Percentiles rank a stretch among this genome's conserved stretches.
Conservation (phyloP, 495 filamentous ascomycete genomes). For the Annulohypoxylon moriforme region DNA sequence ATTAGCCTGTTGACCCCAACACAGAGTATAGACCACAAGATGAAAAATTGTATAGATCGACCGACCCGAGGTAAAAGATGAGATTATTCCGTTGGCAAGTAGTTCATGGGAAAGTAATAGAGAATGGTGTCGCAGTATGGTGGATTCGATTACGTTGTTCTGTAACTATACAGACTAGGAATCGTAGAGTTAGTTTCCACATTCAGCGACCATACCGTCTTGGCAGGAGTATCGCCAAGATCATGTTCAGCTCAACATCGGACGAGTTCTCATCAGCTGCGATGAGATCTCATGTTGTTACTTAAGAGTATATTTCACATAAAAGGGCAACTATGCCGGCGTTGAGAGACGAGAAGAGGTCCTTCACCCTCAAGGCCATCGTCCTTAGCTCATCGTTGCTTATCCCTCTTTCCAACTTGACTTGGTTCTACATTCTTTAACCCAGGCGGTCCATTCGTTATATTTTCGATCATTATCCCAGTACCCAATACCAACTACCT, state of each 20-base stretch:
- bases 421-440: constrained; percentile 4
- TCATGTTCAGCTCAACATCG: neutral
- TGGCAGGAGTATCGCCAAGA: constrained; percentile 25
- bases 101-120: neutral
- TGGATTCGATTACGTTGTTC: neutral
- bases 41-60: neutral
- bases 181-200: constrained; percentile 1
- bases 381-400: neutral
- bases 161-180: constrained; percentile 13
- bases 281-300: constrained; percentile 9
- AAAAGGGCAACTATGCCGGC: neutral
- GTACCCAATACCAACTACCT: no score
- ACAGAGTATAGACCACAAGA: neutral
- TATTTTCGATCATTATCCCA: neutral
- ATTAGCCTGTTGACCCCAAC: neutral
- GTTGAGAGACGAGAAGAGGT: neutral
- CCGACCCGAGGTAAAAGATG: neutral
- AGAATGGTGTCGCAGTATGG: neutral
- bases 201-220: constrained; percentile 27
- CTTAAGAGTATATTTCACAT: neutral
- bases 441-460: constrained; percentile 4
- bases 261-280: neutral
- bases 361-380: neutral
- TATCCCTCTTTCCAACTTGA: neutral
- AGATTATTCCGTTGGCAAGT: neutral